Evolutionary conservation across 140 eudicot genomes (phyloP).

Genomic region (Cichorium intybus): DNA sequence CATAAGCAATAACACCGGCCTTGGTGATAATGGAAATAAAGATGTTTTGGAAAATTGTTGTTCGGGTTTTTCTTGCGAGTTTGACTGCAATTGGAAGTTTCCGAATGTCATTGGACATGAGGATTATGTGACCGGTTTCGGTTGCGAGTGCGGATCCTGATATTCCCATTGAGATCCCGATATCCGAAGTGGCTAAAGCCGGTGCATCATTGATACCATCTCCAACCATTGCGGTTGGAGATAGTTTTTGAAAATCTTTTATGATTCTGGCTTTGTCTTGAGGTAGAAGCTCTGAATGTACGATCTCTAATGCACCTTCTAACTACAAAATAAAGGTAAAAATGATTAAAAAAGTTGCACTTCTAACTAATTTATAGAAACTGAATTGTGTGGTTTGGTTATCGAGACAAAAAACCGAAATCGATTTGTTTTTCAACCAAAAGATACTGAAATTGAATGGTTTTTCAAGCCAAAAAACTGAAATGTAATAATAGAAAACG

Average conservation of each 20-base stretch:
- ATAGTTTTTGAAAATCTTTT: conserved; percentile 50
- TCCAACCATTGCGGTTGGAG: conserved; percentile 89
- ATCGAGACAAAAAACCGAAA: too few relatives aligned
- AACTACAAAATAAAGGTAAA: conserved; percentile 40
- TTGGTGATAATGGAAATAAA: conserved; percentile 58
- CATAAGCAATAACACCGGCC: conserved; percentile 62
- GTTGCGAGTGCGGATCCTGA: conserved; percentile 96
- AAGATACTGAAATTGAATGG: too few relatives aligned
- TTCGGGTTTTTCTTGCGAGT: conserved; percentile 47
- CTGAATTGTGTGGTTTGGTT: too few relatives aligned
- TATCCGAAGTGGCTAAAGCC: conserved; percentile 85
- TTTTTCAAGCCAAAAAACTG: too few relatives aligned
- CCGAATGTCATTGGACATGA: conserved; percentile 81
- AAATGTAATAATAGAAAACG: too few relatives aligned
- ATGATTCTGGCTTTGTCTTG: conserved; percentile 71
- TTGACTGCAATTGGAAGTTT: conserved; percentile 61
- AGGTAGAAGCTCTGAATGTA: conserved; percentile 79
- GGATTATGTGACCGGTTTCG: conserved; percentile 74
- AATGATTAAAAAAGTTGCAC: background rate
- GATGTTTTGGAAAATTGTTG: conserved; percentile 67
- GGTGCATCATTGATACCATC: conserved; percentile 98
- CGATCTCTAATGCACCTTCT: conserved; percentile 51
- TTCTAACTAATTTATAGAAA: too few relatives aligned
- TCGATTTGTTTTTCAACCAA: too few relatives aligned
- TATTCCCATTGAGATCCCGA: conserved; percentile 95